Conservation (phyloP, 139 green algal genomes). For the Picochlorum sp. region DNA sequence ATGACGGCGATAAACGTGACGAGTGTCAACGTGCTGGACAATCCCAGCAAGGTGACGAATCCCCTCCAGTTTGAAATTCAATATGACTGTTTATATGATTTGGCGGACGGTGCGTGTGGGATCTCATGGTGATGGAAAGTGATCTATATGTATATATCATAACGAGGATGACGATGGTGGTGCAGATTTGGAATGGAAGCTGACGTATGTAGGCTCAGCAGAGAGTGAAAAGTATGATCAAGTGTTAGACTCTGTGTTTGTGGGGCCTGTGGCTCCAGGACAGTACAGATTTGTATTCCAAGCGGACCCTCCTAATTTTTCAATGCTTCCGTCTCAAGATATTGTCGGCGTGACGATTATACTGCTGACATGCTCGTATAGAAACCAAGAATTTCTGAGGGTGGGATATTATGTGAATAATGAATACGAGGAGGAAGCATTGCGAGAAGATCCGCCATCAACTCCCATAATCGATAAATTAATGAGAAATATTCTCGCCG, state of each 20-base stretch:
- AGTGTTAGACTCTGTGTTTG: conserved; percentile 80
- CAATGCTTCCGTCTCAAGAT: conserved; percentile 66
- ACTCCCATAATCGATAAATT: conserved; percentile 54
- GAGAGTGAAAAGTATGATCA: conserved; percentile 91
- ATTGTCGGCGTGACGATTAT: conserved; percentile 91
- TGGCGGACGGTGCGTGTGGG: conserved; percentile 58
- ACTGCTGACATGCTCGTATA: conserved; percentile 93
- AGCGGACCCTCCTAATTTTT: conserved; percentile 74
- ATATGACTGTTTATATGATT: conserved; percentile 79
- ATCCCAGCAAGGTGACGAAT: conserved; percentile 68
- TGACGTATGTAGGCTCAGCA: conserved; percentile 92
- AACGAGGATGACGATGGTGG: not conserved
- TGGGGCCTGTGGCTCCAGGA: conserved; percentile 83
- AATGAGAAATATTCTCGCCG: conserved; percentile 67
- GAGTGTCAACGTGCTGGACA: conserved; percentile 75
- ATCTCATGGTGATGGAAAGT: not conserved
- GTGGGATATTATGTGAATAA: conserved; percentile 96
- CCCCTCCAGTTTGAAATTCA: conserved; percentile 91
- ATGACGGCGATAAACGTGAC: conserved; percentile 88
- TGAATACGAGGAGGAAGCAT: conserved; percentile 85
- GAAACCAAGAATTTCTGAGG: conserved; percentile 68
- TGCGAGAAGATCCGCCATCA: conserved; percentile 72
- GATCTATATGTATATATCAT: not conserved
- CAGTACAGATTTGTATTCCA: conserved; percentile 86
- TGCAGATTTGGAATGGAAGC: conserved; percentile 91